Percentiles rank a stretch among this genome's conserved stretches.
phyloP scores from a whole-genome alignment of 768 basidiomycete genomes.

The Trametes elegans region DNA sequence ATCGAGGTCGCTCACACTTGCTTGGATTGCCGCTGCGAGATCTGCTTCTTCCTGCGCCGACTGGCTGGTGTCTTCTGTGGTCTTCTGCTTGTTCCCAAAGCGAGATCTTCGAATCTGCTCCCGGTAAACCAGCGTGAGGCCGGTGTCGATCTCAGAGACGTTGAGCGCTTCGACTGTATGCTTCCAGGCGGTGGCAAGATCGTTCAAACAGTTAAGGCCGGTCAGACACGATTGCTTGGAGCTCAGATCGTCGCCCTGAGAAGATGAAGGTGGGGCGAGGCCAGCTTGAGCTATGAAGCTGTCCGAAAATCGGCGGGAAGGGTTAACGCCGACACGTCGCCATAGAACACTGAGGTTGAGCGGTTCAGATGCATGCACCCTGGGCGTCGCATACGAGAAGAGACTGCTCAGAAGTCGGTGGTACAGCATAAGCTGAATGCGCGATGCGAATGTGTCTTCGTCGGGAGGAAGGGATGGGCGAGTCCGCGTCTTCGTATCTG shows the following conservation, averaged over 20 bases:
- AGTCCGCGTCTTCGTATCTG: conserved; percentile 73
- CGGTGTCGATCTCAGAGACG: conserved; percentile 37
- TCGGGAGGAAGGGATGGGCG: conserved; percentile 49
- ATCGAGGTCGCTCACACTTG: conserved; percentile 37
- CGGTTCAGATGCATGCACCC: neutral
- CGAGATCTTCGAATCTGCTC: conserved; percentile 11
- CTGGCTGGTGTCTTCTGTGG: neutral
- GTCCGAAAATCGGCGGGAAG: conserved; percentile 45
- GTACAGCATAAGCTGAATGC: conserved; percentile 79
- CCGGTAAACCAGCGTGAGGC: conserved; percentile 54
- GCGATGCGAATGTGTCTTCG: conserved; percentile 55
- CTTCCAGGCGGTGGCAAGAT: conserved; percentile 34
- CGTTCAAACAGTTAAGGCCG: conserved; percentile 27
- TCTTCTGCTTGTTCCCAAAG: neutral
- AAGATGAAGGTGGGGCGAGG: conserved; percentile 4
- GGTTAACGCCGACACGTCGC: conserved; percentile 43
- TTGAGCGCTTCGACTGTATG: conserved; percentile 23
- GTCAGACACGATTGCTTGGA: neutral
- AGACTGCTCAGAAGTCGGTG: conserved; percentile 59
- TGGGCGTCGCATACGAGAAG: conserved; percentile 32
- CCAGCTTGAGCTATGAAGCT: conserved; percentile 41
- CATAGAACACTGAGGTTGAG: conserved; percentile 58
- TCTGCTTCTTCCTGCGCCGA: conserved; percentile 39
- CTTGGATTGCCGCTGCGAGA: conserved; percentile 44
- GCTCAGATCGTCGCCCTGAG: neutral